Conservation (phyloP, 2,329 filamentous ascomycete species). For the Lachnellula cervina region DNA sequence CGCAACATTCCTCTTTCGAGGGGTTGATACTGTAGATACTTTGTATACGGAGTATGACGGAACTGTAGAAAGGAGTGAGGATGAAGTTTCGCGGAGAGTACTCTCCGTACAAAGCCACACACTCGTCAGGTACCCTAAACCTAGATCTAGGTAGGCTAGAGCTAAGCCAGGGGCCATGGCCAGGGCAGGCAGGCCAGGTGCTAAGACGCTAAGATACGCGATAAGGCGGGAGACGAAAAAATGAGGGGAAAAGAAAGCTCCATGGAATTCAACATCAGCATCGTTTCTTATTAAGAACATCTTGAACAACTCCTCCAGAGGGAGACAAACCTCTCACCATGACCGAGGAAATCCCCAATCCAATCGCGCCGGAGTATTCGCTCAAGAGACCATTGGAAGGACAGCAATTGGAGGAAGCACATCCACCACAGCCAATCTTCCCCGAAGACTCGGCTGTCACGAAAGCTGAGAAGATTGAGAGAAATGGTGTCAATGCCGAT, state of each 20-base stretch:
- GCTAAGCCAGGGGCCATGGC: not conserved
- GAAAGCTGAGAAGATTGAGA: slow-evolving; percentile 29
- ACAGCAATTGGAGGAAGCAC: slow-evolving; percentile 15
- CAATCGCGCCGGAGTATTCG: slow-evolving; percentile 21
- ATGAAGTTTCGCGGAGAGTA: not conserved
- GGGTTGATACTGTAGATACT: not conserved
- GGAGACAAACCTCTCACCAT: slow-evolving; percentile 9
- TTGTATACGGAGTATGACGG: not conserved
- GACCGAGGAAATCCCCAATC: slow-evolving; percentile 15
- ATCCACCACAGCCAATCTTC: slow-evolving; percentile 21
- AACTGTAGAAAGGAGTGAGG: not conserved
- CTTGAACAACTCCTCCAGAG: not conserved
- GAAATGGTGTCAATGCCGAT: slow-evolving; percentile 24
- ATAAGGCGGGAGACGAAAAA: slow-evolving; percentile 9
- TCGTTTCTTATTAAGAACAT: not conserved
- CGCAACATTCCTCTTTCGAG: not conserved
- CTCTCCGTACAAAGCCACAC: not conserved
- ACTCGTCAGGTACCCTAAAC: too few species aligned
- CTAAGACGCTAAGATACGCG: not conserved
- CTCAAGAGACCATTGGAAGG: slow-evolving; percentile 25
- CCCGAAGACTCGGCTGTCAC: slow-evolving; percentile 28
- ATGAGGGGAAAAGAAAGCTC: slow-evolving; percentile 6
- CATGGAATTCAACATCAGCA: not conserved
- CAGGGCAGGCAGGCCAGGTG: not conserved
- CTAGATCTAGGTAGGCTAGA: not conserved